Conservation (phyloP, 2,329 filamentous ascomycete species). For the Dissoconium aciculare region DNA sequence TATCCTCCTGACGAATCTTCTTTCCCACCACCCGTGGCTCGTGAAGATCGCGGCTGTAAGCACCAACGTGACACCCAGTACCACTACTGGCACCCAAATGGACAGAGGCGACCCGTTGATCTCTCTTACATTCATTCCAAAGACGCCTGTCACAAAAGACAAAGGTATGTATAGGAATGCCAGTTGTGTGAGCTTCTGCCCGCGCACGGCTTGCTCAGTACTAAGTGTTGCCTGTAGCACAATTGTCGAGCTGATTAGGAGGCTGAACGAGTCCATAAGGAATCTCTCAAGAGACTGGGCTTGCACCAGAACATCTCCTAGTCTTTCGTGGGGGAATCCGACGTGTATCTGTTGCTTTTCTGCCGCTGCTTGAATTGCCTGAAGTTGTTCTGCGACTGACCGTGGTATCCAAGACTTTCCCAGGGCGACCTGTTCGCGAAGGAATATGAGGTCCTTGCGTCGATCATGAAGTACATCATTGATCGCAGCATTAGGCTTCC, state of each 20-base stretch:
- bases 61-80: background rate
- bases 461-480: constrained; percentile 7
- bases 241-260: constrained; percentile 14
- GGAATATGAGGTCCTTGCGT: constrained; percentile 6
- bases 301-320: constrained; percentile 5
- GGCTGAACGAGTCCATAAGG: constrained; percentile 14
- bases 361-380: too few species aligned
- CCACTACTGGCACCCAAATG: background rate
- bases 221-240: constrained; percentile 10
- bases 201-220: background rate
- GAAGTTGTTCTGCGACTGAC: too few species aligned
- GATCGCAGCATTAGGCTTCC: constrained; percentile 5
- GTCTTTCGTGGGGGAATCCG: too few species aligned
- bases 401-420: constrained; percentile 4
- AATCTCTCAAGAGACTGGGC: constrained; percentile 9
- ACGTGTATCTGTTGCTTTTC: too few species aligned
- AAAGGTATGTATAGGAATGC: constrained; percentile 14
- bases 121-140: constrained; percentile 15
- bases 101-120: constrained; percentile 10
- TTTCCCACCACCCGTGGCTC: too few species aligned
- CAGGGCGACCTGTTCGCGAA: constrained; percentile 2
- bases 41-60: too few species aligned
- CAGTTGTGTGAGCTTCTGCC: constrained; percentile 9
- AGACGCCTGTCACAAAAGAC: constrained; percentile 13
- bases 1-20: too few species aligned